Evolutionary conservation across 768 basidiomycete species (phyloP).

Genomic region (Rhodotorula graminis): DNA sequence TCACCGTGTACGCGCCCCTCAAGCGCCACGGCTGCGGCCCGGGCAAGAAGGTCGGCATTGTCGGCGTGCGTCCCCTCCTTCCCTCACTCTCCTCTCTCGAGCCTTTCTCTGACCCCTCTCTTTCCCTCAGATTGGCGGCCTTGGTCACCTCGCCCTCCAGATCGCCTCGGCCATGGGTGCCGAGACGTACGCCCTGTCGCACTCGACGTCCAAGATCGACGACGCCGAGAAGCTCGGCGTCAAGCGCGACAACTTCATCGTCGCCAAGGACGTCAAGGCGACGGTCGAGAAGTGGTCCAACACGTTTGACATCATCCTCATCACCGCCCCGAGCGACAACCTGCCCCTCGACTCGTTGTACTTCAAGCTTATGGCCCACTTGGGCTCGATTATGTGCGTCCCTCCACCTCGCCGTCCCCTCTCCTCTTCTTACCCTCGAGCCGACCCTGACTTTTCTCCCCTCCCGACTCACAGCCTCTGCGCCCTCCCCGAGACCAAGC

Average conservation of each 20-base stretch:
- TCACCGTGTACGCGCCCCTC: conserved; percentile 48
- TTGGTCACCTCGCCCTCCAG: conserved; percentile 44
- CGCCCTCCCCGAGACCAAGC: conserved; percentile 55
- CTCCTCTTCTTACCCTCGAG: too few relatives aligned
- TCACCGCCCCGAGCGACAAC: conserved; percentile 45
- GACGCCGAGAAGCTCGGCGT: conserved; percentile 57
- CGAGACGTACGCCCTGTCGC: conserved; percentile 59
- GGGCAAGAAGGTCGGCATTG: conserved; percentile 61
- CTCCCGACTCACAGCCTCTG: conserved; percentile 53
- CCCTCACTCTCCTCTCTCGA: too few relatives aligned
- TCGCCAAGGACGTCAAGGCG: conserved; percentile 26
- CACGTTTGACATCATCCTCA: conserved; percentile 48
- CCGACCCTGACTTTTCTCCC: background rate
- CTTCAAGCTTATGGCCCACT: conserved; percentile 52
- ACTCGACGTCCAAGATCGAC: conserved; percentile 54
- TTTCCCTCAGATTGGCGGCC: conserved; percentile 53
- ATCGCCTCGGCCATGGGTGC: conserved; percentile 46
- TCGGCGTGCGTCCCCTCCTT: conserved; percentile 48
- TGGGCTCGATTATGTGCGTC: background rate
- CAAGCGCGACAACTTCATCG: conserved; percentile 34
- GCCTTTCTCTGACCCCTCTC: too few relatives aligned
- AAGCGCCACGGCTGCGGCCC: conserved; percentile 54
- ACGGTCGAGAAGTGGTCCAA: conserved; percentile 27
- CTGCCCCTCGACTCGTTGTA: conserved; percentile 54
- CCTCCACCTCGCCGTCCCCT: conserved; percentile 49